Evolutionary conservation across 306 rosid genomes (phyloP).

Genomic region (Nissolia schottii): DNA sequence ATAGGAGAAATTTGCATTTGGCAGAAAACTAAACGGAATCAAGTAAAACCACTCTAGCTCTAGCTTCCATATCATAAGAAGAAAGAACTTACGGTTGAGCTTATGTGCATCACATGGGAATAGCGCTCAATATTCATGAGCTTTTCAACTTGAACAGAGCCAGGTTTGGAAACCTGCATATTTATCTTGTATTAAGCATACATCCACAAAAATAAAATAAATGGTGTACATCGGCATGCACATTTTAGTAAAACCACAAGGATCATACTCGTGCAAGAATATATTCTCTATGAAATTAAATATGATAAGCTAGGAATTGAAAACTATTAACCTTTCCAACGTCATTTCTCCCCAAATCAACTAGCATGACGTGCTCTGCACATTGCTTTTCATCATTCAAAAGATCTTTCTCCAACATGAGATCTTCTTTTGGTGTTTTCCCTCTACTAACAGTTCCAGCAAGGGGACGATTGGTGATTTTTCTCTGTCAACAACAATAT

Average conservation of each 20-base stretch:
- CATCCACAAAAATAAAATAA: constrained; percentile 10
- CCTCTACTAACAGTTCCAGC: constrained; percentile 97
- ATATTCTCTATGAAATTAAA: not conserved
- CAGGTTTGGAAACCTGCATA: constrained; percentile 84
- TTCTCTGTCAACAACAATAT: constrained; percentile 48
- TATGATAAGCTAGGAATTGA: constrained; percentile 12
- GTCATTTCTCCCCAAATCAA: constrained; percentile 95
- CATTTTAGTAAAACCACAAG: not conserved
- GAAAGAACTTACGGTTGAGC: constrained; percentile 79
- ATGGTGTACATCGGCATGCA: not conserved
- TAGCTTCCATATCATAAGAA: not conserved
- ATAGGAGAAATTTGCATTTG: not conserved
- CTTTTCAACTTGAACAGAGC: constrained; percentile 84
- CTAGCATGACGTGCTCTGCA: constrained; percentile 94
- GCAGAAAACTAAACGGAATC: not conserved
- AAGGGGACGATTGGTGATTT: constrained; percentile 84
- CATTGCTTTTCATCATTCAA: constrained; percentile 82
- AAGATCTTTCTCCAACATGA: constrained; percentile 74
- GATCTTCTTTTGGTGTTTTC: constrained; percentile 80
- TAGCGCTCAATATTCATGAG: constrained; percentile 89
- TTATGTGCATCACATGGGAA: constrained; percentile 98
- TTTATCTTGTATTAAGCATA: constrained; percentile 6
- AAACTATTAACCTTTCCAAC: constrained; percentile 78
- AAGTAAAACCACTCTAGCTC: constrained; percentile 11
- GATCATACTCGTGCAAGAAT: constrained; percentile 6